phyloP scores from a whole-genome alignment of 371 early-diverging fungal genomes.

The Rhizomucor miehei region DNA sequence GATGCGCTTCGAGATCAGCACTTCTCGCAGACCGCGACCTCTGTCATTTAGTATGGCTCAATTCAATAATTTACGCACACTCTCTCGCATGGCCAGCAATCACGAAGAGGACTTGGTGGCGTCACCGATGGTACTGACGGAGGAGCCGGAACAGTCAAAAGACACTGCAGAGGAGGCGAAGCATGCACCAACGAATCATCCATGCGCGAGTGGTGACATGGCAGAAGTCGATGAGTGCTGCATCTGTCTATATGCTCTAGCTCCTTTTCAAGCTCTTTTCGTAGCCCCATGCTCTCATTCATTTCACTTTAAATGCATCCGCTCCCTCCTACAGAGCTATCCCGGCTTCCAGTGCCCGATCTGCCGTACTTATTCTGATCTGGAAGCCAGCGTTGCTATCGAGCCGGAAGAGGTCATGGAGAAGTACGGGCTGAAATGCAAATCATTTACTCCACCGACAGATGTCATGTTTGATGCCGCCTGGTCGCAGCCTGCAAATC shows the following conservation, averaged over 20 bases:
- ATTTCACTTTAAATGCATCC: constrained; percentile 94
- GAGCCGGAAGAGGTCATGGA: constrained; percentile 32
- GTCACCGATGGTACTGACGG: constrained; percentile 4
- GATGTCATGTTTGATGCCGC: constrained; percentile 9
- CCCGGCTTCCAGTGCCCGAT: constrained; percentile 94
- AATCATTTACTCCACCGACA: constrained; percentile 15
- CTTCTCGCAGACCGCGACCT: constrained; percentile 27
- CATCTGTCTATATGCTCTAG: constrained; percentile 90
- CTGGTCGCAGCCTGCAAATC: neutral
- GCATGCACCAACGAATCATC: constrained; percentile 5
- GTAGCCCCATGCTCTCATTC: constrained; percentile 93
- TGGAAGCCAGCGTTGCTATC: constrained; percentile 78
- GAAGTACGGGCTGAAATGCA: constrained; percentile 18
- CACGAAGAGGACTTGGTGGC: neutral
- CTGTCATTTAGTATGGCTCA: constrained; percentile 37
- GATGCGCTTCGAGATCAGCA: constrained; percentile 74
- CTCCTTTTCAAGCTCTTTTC: constrained; percentile 92
- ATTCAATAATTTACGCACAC: constrained; percentile 35
- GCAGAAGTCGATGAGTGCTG: constrained; percentile 80
- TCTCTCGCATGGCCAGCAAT: constrained; percentile 18
- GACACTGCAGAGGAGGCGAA: neutral
- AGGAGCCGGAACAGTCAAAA: constrained; percentile 2
- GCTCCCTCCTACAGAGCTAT: constrained; percentile 65
- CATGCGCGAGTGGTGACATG: neutral
- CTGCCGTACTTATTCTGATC: constrained; percentile 92